These are phyloP conservation scores for Amanita polypyramis DNA, from an alignment of 768 basidiomycete genomes.

Conservation along the genomic window DNA sequence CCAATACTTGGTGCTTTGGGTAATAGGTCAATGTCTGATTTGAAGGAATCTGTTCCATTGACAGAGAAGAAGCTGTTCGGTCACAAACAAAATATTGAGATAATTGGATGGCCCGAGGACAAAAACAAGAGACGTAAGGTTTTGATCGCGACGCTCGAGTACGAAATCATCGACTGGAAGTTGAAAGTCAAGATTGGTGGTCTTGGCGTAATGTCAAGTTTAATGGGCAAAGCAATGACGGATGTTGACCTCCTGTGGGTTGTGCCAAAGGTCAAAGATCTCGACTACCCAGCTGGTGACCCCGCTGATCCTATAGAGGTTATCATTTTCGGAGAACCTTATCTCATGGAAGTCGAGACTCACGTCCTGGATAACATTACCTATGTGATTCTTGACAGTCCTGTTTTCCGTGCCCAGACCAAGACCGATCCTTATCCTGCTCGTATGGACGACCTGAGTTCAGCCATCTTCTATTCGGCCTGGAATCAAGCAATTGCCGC, in stretches of 20 bases:
- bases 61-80: constrained; percentile 63
- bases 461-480: constrained; percentile 95
- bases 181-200: constrained; percentile 97
- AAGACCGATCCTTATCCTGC: constrained; percentile 94
- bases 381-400: constrained; percentile 87
- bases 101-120: constrained; percentile 96
- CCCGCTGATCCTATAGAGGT: constrained; percentile 92
- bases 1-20: constrained; percentile 67
- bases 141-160: constrained; percentile 86
- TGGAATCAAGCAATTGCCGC: constrained; percentile 97
- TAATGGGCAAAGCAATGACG: constrained; percentile 98
- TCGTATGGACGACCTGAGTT: constrained; percentile 94
- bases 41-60: constrained; percentile 54
- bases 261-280: constrained; percentile 87
- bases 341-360: constrained; percentile 92
- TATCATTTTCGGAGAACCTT: constrained; percentile 91
- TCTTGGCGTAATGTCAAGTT: constrained; percentile 92
- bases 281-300: constrained; percentile 88
- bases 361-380: constrained; percentile 93
- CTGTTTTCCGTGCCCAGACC: constrained; percentile 94
- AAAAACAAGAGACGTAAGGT: constrained; percentile 86
- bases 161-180: constrained; percentile 97
- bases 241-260: constrained; percentile 95
- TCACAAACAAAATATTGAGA: constrained; percentile 50
- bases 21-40: constrained; percentile 57